Conservation (phyloP, 495 filamentous ascomycete genomes). For the Jackrogersella multiformis region DNA sequence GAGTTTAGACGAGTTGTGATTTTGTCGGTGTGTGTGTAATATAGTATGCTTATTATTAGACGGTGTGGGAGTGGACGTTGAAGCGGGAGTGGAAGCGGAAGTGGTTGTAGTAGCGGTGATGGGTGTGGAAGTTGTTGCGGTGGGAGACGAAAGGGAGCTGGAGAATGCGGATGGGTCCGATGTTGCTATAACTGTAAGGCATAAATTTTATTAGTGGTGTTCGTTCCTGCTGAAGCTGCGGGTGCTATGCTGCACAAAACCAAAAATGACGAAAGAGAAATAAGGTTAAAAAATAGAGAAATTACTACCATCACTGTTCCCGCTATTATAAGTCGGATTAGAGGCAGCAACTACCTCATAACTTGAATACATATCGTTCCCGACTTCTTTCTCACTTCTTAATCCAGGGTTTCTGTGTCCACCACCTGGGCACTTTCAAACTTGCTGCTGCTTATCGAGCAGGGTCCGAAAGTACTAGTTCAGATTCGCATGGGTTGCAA, state of each 20-base stretch:
- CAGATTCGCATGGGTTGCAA: slow-evolving; percentile 32
- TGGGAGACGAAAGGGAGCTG: slow-evolving; percentile 34
- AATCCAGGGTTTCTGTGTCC: slow-evolving; percentile 1
- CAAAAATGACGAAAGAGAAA: neutral
- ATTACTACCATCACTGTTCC: slow-evolving; percentile 12
- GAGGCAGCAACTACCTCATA: slow-evolving; percentile 24
- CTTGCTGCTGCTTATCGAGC: slow-evolving; percentile 6
- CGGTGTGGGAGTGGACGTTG: slow-evolving; percentile 29
- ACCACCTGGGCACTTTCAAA: slow-evolving; percentile 9
- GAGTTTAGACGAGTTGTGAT: slow-evolving; percentile 60
- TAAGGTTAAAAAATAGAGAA: slow-evolving; percentile 5
- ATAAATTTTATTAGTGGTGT: slow-evolving; percentile 32
- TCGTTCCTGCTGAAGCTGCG: slow-evolving; percentile 12
- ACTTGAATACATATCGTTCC: slow-evolving; percentile 31
- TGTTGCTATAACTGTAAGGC: slow-evolving; percentile 30
- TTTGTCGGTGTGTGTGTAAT: slow-evolving; percentile 58
- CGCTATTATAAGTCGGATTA: slow-evolving; percentile 14
- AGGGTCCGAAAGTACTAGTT: slow-evolving; percentile 22
- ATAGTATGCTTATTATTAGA: slow-evolving; percentile 40
- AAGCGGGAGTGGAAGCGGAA: neutral
- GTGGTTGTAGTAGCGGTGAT: slow-evolving; percentile 29
- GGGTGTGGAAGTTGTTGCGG: slow-evolving; percentile 12
- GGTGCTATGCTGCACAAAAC: slow-evolving; percentile 6
- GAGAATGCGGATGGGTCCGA: slow-evolving; percentile 35
- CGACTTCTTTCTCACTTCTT: slow-evolving; percentile 2